Conservation (phyloP, 2,329 filamentous ascomycete species). For the Balansia obtecta region DNA sequence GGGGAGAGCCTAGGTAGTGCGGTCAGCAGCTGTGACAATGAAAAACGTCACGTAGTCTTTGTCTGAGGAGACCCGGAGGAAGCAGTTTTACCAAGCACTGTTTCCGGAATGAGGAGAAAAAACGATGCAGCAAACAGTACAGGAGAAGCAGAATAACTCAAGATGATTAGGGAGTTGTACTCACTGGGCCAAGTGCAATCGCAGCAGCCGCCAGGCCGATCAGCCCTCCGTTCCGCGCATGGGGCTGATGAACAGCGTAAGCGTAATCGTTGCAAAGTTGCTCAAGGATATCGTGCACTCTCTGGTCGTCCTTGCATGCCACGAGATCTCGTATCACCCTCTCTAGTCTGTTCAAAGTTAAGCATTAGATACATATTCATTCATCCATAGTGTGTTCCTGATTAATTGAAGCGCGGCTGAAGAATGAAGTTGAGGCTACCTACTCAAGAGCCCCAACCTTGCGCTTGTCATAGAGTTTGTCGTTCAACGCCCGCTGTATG, state of each 20-base stretch:
- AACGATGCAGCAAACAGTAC: background rate
- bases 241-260: constrained; percentile 91
- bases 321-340: constrained; percentile 78
- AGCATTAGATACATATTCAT: constrained; percentile 7
- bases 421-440: constrained; percentile 21
- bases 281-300: constrained; percentile 78
- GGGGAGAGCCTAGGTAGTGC: constrained; percentile 62
- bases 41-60: background rate
- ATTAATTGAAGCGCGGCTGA: background rate
- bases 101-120: background rate
- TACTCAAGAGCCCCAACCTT: constrained; percentile 96
- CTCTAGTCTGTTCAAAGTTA: constrained; percentile 55
- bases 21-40: background rate
- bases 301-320: constrained; percentile 61
- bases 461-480: constrained; percentile 97
- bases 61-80: background rate
- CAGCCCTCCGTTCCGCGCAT: constrained; percentile 89
- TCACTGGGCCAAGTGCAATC: constrained; percentile 83
- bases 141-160: background rate
- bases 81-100: background rate
- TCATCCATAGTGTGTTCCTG: background rate
- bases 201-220: constrained; percentile 92
- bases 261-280: constrained; percentile 97
- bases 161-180: constrained; percentile 20
- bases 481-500: constrained; percentile 84